Base-by-base conservation (phyloP, 2,329 filamentous ascomycete species). In the Ilyonectria robusta region DNA sequence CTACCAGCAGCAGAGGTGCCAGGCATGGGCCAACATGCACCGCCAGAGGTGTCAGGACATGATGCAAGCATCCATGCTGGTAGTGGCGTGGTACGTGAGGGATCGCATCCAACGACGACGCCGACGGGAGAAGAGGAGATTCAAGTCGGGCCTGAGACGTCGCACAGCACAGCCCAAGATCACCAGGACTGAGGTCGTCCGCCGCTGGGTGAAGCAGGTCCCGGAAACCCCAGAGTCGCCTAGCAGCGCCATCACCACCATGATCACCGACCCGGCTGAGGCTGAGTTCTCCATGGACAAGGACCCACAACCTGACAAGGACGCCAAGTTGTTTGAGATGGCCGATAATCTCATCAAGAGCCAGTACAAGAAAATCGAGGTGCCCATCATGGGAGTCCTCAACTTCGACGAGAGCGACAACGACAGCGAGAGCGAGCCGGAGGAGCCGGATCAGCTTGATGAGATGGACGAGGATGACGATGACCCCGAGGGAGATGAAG, bases 21-120 rank as follows among this genome's bases (percentile, higher is more conserved):
- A 84, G 76, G 81, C 81, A 7, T 85, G 84, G 84, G 84, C 83
- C 62, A 81, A 76, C 69, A 77, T 81, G 73, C 83, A 85, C 73
- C 80, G 82, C 47, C 82, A 84, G 70, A 82, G 83, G 72, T 84
- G 82, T 69, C 83, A 84, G 74, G 84, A 85, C 67, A 83, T 83
- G 79, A 84, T 82, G 77, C 83, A 84, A 69, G 84, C 84, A 0
- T 82, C 84, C 64, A 85, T 85, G 81, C 74, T 86, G 23, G 81
- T 85, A 4, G 83, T 86, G 35, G 84, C 84, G 13, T 86, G 84
- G 84, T 85, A 86, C 70, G 81, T 85, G 48, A 81, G 84, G 48
- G 84, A 85, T 70, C 82, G 83, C 35, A 84, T 85, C 70, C 78
- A 81, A 65, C 80, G 84, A 35, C 78, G 83, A 31, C 79, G 83